phyloP scores from a whole-genome alignment of 1,284 basidiomycete genomes.

The Ceraceosorus guamensis region DNA sequence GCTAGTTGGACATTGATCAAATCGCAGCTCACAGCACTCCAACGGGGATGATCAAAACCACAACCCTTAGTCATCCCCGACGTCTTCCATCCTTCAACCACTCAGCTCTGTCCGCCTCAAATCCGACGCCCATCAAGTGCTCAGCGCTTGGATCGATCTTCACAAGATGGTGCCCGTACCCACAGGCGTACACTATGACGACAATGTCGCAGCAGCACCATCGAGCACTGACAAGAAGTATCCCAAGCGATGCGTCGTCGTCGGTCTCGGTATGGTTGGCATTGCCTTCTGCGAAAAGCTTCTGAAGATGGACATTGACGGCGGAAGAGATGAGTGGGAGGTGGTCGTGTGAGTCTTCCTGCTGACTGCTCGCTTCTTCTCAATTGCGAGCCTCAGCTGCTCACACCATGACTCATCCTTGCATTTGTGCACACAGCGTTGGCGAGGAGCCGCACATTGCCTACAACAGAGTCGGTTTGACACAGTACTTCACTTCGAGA shows the following conservation, averaged over 20 bases:
- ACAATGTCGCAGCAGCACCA: not conserved
- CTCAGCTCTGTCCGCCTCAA: not conserved
- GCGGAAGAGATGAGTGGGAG: conserved; percentile 27
- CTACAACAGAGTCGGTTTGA: conserved; percentile 58
- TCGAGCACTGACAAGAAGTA: not conserved
- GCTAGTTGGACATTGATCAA: too few species aligned
- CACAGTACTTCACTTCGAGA: conserved; percentile 62
- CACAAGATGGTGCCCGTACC: conserved; percentile 1
- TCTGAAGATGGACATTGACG: conserved; percentile 30
- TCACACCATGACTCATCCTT: not conserved
- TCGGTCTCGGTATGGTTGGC: conserved; percentile 65
- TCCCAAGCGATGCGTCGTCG: conserved; percentile 52
- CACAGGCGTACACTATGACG: not conserved
- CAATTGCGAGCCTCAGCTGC: not conserved
- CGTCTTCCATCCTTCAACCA: not conserved
- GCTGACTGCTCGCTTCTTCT: not conserved
- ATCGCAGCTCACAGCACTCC: too few species aligned
- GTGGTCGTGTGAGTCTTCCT: conserved; percentile 17
- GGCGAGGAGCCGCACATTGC: conserved; percentile 63
- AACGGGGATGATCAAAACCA: too few species aligned
- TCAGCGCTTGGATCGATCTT: too few species aligned
- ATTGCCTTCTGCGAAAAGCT: conserved; percentile 53
- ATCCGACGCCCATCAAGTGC: too few species aligned
- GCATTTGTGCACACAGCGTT: conserved; percentile 19
- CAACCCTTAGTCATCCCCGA: too few species aligned